Evolutionary conservation across 202 grass and related monocot species (phyloP), one percentile per base, ranked within the genome.

Genomic region (Brachypodium distachyon): DNA sequence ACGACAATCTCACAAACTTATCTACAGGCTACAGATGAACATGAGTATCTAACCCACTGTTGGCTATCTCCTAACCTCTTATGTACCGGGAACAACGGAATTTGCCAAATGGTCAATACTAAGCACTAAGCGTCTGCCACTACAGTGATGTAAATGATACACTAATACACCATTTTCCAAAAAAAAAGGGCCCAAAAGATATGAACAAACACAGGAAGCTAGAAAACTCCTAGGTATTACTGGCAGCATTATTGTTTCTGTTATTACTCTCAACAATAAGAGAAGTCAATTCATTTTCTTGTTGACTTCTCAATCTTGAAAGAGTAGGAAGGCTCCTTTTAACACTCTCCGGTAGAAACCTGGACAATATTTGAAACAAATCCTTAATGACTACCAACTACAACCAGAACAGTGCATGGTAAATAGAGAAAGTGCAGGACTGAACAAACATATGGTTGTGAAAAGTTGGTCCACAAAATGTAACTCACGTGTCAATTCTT

Each of bases 321-420:
- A 83, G 81, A 72, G 81, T 73, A 26, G 89, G 87, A 36, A 90
- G 75, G 19, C 26, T 79, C 56, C 81, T 85, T 81, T 80, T 83
- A 10, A 96, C 71, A 61, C 71, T 93, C 81, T 95, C 96, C 2
- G 96, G 96, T 66, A 99, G 78, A 79, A 87, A 99, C 78, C 96
- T 99, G 84, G 12, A 32, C 70, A 62, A 14, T 65, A 39, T 61
- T 68, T 54, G 55, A 83, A 61, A 22, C 12, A 65, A 39, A 76
- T 49, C 11, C 6, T 70, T 51, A 54, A 54, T 31, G 0, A 34
- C 12, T 67, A 43, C 43, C 14, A 56, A 71, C 32, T 52, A 41
- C 37, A 76, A 65, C 33, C 19, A 78, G 28, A 59, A 6, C 19
- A 63, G 37, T 57, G 5, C 33, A 85, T 43, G 36, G 33, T 66